These are phyloP conservation scores for Tuber aestivum DNA, from an alignment of 495 filamentous ascomycete genomes.

Conservation along the genomic window DNA sequence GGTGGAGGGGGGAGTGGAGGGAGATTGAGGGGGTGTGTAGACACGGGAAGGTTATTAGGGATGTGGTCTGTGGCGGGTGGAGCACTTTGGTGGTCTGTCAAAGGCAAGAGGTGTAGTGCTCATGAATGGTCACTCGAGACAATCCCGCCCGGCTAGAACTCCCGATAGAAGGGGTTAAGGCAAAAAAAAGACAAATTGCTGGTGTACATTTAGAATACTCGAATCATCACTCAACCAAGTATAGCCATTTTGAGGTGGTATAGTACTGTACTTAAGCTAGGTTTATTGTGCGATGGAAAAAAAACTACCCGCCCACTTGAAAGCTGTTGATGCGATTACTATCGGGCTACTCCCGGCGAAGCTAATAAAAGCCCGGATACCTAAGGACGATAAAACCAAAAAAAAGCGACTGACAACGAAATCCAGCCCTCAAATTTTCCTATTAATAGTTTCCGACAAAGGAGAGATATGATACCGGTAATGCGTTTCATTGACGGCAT, in stretches of 20 bases:
- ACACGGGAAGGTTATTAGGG: slow-evolving; percentile 1
- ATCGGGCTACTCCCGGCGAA: neutral
- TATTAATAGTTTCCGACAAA: no score
- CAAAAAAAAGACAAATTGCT: neutral
- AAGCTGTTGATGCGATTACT: neutral
- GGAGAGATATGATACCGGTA: no score
- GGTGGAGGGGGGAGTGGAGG: slow-evolving; percentile 24
- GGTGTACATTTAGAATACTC: neutral
- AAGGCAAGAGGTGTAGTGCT: neutral
- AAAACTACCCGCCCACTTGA: neutral
- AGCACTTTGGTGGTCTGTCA: slow-evolving; percentile 13
- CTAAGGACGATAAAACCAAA: no score
- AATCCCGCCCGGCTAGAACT: neutral
- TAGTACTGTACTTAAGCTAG: neutral
- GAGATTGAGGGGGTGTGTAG: slow-evolving; percentile 7
- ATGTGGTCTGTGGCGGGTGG: slow-evolving; percentile 25
- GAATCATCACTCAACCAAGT: neutral
- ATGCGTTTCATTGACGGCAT: no score
- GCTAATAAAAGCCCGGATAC: no score
- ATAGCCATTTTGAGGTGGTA: neutral
- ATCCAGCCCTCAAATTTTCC: no score
- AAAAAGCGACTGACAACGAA: no score
- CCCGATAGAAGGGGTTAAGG: neutral
- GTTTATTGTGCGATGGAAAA: neutral
- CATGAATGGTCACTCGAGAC: neutral